Percentiles rank a stretch among this genome's conserved stretches.
phyloP scores from a whole-genome alignment of 257 asterid genomes.

The Solanum chaucha region DNA sequence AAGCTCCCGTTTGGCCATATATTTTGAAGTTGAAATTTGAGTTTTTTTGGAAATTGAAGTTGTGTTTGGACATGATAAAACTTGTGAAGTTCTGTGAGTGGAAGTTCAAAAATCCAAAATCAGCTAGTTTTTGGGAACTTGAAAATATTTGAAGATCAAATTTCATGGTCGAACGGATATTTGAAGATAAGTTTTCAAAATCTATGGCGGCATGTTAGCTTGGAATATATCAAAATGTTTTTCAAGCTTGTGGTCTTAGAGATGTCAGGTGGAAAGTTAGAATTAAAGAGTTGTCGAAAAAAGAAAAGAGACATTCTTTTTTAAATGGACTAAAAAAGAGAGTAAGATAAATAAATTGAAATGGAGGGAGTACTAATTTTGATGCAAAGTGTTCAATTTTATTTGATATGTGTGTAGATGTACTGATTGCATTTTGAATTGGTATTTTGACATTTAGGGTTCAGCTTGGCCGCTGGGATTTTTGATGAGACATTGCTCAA shows the following conservation, averaged over 20 bases:
- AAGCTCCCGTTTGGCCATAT: neutral
- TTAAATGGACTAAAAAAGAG: neutral
- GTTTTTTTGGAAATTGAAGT: neutral
- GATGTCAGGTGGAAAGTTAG: neutral
- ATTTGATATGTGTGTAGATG: neutral
- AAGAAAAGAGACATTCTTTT: neutral
- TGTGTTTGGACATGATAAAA: neutral
- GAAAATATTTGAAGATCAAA: neutral
- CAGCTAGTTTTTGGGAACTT: neutral
- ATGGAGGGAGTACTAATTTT: neutral
- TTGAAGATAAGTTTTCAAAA: neutral
- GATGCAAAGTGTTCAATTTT: neutral
- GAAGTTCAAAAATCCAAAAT: neutral
- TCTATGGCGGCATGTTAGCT: neutral
- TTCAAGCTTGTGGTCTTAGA: neutral
- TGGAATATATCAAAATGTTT: neutral
- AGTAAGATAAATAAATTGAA: neutral
- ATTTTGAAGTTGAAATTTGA: neutral
- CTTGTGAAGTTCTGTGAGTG: neutral
- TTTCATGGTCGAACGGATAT: neutral
- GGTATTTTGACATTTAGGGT: slow-evolving; percentile 35
- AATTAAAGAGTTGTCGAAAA: neutral
- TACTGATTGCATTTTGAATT: neutral
- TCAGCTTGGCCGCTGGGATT: slow-evolving; percentile 77
- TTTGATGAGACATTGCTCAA: slow-evolving; percentile 62